Percentiles rank a stretch among this genome's conserved stretches.
phyloP scores from a whole-genome alignment of 495 filamentous ascomycete genomes.

The Penicillium canescens region DNA sequence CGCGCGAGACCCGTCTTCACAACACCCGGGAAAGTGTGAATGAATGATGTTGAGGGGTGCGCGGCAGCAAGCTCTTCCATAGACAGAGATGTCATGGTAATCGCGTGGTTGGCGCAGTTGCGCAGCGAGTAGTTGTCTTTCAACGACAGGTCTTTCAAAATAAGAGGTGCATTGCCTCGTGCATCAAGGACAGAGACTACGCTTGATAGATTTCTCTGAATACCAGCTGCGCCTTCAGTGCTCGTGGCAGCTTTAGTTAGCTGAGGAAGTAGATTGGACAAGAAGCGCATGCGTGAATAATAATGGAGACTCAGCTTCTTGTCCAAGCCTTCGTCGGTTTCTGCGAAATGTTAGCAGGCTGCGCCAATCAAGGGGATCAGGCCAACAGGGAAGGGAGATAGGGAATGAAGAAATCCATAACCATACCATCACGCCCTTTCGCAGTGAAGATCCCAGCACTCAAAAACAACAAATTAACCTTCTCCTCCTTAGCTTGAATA shows the following conservation, averaged over 20 bases:
- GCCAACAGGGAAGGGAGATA: neutral
- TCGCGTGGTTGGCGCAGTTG: slow-evolving; percentile 44
- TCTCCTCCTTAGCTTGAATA: slow-evolving; percentile 54
- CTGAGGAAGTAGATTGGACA: slow-evolving; percentile 61
- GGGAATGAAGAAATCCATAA: no score
- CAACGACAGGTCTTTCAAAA: slow-evolving; percentile 47
- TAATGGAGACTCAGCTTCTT: slow-evolving; percentile 56
- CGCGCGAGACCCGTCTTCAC: slow-evolving; percentile 47
- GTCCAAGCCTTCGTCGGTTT: slow-evolving; percentile 63
- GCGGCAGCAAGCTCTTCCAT: slow-evolving; percentile 38
- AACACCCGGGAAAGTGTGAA: slow-evolving; percentile 58
- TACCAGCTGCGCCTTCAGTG: neutral
- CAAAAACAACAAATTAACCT: slow-evolving; percentile 61
- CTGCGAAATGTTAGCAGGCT: slow-evolving; percentile 22
- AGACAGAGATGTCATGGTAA: slow-evolving; percentile 49
- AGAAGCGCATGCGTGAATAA: slow-evolving; percentile 69
- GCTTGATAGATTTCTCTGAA: slow-evolving; percentile 41
- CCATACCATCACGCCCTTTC: slow-evolving; percentile 31
- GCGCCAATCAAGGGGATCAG: neutral
- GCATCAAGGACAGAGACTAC: slow-evolving; percentile 58
- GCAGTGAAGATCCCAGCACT: slow-evolving; percentile 29
- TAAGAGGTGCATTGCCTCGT: slow-evolving; percentile 52
- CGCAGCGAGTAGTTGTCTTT: slow-evolving; percentile 33
- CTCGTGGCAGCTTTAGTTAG: slow-evolving; percentile 38
- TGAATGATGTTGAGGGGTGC: slow-evolving; percentile 53